phyloP scores from a whole-genome alignment of 371 early-diverging fungal genomes.

The Choanephora cucurbitarum region DNA sequence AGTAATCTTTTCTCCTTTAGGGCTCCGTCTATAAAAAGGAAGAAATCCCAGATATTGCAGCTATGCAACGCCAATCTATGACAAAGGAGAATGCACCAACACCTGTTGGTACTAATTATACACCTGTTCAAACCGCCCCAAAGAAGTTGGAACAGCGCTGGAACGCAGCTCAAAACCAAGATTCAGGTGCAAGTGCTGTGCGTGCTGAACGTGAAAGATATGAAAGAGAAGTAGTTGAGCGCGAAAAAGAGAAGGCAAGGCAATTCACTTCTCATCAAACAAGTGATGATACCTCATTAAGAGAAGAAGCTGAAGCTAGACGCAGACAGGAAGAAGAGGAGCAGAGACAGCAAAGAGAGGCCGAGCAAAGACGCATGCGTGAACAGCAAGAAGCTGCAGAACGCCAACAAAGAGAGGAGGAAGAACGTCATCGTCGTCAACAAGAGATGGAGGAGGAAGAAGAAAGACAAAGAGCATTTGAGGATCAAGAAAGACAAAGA shows the following conservation, averaged over 20 bases:
- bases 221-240: conserved; percentile 57
- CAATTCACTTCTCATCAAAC: conserved; percentile 12
- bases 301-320: conserved; percentile 12
- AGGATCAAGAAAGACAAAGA: conserved; percentile 25
- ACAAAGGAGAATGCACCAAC: conserved; percentile 56
- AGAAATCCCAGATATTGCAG: conserved; percentile 65
- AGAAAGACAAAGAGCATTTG: conserved; percentile 18
- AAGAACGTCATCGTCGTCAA: conserved; percentile 18
- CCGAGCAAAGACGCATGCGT: conserved; percentile 15
- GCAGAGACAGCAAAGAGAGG: conserved; percentile 9
- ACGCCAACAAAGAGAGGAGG: conserved; percentile 19
- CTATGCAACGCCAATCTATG: conserved; percentile 63
- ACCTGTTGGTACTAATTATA: conserved; percentile 48
- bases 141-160: conserved; percentile 46
- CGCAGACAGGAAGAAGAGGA: conserved; percentile 35
- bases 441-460: conserved; percentile 21
- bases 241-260: conserved; percentile 41
- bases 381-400: conserved; percentile 31
- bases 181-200: conserved; percentile 38
- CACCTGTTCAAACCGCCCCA: conserved; percentile 48
- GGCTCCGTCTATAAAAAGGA: conserved; percentile 67
- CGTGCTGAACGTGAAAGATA: conserved; percentile 53
- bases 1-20: conserved; percentile 17
- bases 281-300: conserved; percentile 24
- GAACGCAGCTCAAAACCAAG: conserved; percentile 27